phyloP scores from a whole-genome alignment of 129 eudicot genomes.

The Helianthus annuus region DNA sequence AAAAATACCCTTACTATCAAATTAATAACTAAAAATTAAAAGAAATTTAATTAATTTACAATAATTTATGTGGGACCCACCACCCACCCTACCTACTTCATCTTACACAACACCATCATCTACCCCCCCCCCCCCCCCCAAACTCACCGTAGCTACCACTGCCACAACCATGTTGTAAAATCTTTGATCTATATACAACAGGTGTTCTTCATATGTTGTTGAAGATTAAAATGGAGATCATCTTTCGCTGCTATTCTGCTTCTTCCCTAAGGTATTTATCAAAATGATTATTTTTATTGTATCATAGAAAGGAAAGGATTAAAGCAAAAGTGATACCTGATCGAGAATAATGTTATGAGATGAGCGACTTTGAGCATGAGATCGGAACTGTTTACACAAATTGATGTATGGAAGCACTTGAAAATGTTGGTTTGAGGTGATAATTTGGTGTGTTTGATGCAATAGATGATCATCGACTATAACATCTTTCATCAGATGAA shows the following conservation, averaged over 20 bases:
- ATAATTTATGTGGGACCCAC: too few relatives aligned
- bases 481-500: slow-evolving; percentile 61
- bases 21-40: too few relatives aligned
- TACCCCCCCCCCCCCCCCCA: too few relatives aligned
- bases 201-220: slow-evolving; percentile 68
- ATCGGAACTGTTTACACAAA: slow-evolving; percentile 23
- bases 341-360: slow-evolving; percentile 50
- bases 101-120: too few relatives aligned
- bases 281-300: not conserved
- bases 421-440: slow-evolving; percentile 44
- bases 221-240: slow-evolving; percentile 39
- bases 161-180: too few relatives aligned
- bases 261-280: slow-evolving; percentile 57
- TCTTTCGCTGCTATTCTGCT: slow-evolving; percentile 50
- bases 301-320: not conserved
- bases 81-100: too few relatives aligned
- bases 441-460: slow-evolving; percentile 46
- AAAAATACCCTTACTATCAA: too few relatives aligned
- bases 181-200: slow-evolving; percentile 44
- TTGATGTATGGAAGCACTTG: slow-evolving; percentile 37
- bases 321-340: slow-evolving; percentile 53
- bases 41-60: too few relatives aligned
- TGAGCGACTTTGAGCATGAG: slow-evolving; percentile 39
- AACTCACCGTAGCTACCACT: too few relatives aligned
- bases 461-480: slow-evolving; percentile 46